These are phyloP conservation scores for Malassezia furfur DNA, from an alignment of 1,284 basidiomycete genomes.

Conservation along the genomic window DNA sequence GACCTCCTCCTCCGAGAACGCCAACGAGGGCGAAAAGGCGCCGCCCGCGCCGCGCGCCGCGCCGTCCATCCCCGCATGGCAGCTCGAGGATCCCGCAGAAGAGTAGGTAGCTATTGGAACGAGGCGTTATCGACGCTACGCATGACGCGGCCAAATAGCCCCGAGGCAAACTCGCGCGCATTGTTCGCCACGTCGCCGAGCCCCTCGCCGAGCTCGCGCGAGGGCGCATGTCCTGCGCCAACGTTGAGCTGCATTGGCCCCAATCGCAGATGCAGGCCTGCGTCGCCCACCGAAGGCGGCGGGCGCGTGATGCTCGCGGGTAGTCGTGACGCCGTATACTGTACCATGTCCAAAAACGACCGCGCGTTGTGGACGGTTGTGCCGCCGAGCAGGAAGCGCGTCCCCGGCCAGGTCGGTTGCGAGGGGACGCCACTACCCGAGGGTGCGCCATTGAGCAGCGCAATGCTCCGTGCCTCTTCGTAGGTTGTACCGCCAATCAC, in stretches of 20 bases:
- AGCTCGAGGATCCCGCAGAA: conserved; percentile 27
- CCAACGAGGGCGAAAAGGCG: conserved; percentile 22
- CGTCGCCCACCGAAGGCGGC: conserved; percentile 11
- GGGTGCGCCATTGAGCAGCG: conserved; percentile 30
- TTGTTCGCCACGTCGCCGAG: conserved; percentile 38
- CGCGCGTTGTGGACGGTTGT: conserved; percentile 36
- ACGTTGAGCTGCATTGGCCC: conserved; percentile 35
- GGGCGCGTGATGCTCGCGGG: conserved; percentile 27
- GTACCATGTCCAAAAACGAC: conserved; percentile 39
- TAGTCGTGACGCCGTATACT: conserved; percentile 36
- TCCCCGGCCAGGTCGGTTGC: conserved; percentile 22
- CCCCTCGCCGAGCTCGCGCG: conserved; percentile 13
- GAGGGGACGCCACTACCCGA: conserved; percentile 12
- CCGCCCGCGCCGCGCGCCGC: conserved; percentile 26
- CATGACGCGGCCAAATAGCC: conserved; percentile 31
- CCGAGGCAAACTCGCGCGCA: conserved; percentile 36
- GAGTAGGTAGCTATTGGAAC: conserved; percentile 4
- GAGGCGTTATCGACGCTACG: conserved; percentile 26
- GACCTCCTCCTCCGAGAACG: conserved; percentile 10
- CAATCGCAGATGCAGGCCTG: conserved; percentile 28
- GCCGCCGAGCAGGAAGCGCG: conserved; percentile 41
- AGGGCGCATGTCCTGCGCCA: not conserved
- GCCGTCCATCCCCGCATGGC: conserved; percentile 44
- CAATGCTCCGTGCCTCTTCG: conserved; percentile 40
- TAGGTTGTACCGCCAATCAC: conserved; percentile 46